phyloP scores from a whole-genome alignment of 2,329 filamentous ascomycete genomes.

The Cercospora sp. region DNA sequence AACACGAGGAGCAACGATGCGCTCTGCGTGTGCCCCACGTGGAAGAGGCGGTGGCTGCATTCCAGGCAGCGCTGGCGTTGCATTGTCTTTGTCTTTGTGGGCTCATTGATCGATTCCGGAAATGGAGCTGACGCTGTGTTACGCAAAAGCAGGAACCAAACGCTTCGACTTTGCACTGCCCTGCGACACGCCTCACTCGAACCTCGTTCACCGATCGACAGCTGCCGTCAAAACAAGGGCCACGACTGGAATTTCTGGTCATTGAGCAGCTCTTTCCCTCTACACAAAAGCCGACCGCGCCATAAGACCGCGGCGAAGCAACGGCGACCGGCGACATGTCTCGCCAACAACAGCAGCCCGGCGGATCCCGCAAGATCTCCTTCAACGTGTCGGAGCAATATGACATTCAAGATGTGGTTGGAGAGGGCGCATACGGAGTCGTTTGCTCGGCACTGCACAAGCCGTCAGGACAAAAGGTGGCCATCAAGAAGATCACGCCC shows the following conservation, averaged over 20 bases:
- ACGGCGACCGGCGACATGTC: conserved; percentile 23
- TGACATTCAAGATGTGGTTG: conserved; percentile 98
- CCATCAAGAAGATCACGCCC: conserved; percentile 99
- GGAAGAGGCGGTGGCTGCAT: conserved; percentile 19
- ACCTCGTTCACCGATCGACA: not conserved
- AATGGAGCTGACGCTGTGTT: conserved; percentile 22
- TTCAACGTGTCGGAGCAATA: conserved; percentile 99
- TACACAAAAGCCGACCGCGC: not conserved
- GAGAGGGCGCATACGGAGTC: conserved; percentile 96
- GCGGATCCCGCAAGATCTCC: conserved; percentile 82
- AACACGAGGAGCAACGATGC: not conserved
- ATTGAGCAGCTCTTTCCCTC: not conserved
- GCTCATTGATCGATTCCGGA: conserved; percentile 21
- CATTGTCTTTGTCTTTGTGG: conserved; percentile 9
- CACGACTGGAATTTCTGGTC: not conserved
- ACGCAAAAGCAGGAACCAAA: conserved; percentile 24
- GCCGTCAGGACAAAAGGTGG: conserved; percentile 95
- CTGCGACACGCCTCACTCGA: not conserved
- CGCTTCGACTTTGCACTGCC: not conserved
- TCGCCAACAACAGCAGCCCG: conserved; percentile 31
- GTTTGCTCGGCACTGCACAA: conserved; percentile 98
- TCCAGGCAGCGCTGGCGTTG: conserved; percentile 16
- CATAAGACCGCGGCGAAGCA: conserved; percentile 6
- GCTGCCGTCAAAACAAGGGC: not conserved
- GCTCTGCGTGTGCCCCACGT: conserved; percentile 24